phyloP scores from a whole-genome alignment of 192 early-diverging fungal species.

The Spizellomyces sp. region DNA sequence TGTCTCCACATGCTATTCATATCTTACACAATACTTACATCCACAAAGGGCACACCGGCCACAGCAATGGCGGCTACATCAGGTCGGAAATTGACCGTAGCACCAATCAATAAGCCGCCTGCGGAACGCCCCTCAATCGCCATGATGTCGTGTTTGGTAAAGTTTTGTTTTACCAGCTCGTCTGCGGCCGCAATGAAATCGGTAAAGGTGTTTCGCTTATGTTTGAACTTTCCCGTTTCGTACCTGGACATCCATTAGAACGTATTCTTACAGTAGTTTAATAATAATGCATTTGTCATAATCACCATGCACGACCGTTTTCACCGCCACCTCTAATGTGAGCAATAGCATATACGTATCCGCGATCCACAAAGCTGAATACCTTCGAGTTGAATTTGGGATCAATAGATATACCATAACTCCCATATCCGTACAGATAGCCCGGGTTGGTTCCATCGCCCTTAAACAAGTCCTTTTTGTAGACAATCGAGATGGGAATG shows the following conservation, averaged over 20 bases:
- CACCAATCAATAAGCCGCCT: constrained; percentile 53
- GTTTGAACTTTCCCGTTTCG: constrained; percentile 52
- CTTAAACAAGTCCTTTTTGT: constrained; percentile 41
- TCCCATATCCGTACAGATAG: constrained; percentile 50
- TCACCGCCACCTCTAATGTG: constrained; percentile 52
- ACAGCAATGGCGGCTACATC: constrained; percentile 42
- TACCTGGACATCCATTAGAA: constrained; percentile 21
- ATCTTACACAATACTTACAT: constrained; percentile 33
- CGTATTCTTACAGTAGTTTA: no score
- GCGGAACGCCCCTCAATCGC: constrained; percentile 50
- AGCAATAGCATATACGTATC: constrained; percentile 47
- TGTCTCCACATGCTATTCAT: constrained; percentile 14
- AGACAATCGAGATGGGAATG: constrained; percentile 51
- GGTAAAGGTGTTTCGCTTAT: constrained; percentile 55
- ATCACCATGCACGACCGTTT: constrained; percentile 31
- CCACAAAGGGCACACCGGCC: constrained; percentile 55
- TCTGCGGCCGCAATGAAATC: constrained; percentile 52
- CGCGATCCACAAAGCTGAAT: constrained; percentile 45
- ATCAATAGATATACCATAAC: constrained; percentile 40
- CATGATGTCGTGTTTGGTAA: constrained; percentile 35
- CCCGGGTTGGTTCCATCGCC: constrained; percentile 43
- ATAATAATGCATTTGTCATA: no score
- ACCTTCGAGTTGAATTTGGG: constrained; percentile 27
- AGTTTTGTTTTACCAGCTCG: constrained; percentile 37
- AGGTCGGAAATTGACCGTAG: constrained; percentile 45